phyloP scores from a whole-genome alignment of 306 rosid species.

The Ceratonia siliqua region DNA sequence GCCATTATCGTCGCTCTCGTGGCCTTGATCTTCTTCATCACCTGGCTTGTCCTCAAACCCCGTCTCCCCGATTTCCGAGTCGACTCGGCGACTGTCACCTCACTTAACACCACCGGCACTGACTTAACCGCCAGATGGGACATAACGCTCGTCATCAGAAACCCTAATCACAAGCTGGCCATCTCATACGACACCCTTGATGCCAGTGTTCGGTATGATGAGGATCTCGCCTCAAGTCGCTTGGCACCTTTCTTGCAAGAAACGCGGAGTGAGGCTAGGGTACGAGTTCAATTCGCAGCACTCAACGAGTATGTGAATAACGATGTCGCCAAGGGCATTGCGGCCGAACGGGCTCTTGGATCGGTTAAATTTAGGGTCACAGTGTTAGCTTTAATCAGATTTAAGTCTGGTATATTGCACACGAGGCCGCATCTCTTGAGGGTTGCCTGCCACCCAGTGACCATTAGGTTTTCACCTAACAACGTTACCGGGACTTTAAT shows the following conservation, averaged over 20 bases:
- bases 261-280: constrained; percentile 15
- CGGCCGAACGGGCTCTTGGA: constrained; percentile 19
- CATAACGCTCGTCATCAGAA: constrained; percentile 25
- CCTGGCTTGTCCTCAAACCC: not conserved
- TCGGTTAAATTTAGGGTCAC: constrained; percentile 15
- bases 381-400: constrained; percentile 9
- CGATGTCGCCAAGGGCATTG: not conserved
- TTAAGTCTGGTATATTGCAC: constrained; percentile 3
- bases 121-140: constrained; percentile 34
- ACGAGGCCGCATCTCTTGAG: not conserved
- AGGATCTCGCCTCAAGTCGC: not conserved
- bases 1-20: not conserved
- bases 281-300: not conserved
- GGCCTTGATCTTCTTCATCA: not conserved
- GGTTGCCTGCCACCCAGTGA: constrained; percentile 24
- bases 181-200: constrained; percentile 22
- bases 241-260: constrained; percentile 8
- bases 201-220: constrained; percentile 17
- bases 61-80: constrained; percentile 29
- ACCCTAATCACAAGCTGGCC: constrained; percentile 27
- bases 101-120: constrained; percentile 16
- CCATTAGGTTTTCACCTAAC: not conserved
- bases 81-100: constrained; percentile 32
- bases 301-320: not conserved
- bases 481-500: constrained; percentile 31